Evolutionary conservation across 2,329 filamentous ascomycete genomes (phyloP).

Genomic region (Davidsoniella virescens): DNA sequence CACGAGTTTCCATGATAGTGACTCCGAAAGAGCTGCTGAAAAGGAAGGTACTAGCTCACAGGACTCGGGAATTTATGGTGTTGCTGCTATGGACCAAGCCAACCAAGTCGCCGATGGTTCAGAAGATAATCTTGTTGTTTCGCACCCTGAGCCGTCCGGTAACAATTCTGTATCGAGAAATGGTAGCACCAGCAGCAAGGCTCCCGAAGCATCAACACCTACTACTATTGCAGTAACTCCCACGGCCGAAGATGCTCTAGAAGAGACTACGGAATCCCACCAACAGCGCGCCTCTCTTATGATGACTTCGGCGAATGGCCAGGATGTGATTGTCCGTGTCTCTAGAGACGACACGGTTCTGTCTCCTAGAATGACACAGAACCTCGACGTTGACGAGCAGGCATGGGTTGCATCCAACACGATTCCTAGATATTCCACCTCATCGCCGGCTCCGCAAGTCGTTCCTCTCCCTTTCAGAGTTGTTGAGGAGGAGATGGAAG

Average conservation of each 20-base stretch:
- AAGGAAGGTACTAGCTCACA: constrained; percentile 4
- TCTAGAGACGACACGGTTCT: constrained; percentile 31
- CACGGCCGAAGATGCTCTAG: background rate
- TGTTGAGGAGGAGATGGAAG: constrained; percentile 25
- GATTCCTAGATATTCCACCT: constrained; percentile 17
- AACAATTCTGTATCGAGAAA: background rate
- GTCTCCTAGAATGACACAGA: constrained; percentile 13
- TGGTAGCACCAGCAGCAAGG: background rate
- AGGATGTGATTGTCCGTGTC: constrained; percentile 36
- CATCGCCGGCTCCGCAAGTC: constrained; percentile 34
- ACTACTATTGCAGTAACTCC: no score
- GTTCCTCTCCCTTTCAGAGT: constrained; percentile 51
- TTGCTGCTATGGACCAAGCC: background rate
- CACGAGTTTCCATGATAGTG: constrained; percentile 1
- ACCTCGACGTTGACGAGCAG: constrained; percentile 11
- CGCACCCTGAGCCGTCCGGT: background rate
- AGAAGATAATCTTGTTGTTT: constrained; percentile 3
- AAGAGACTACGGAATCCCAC: background rate
- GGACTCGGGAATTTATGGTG: constrained; percentile 8
- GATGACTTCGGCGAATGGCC: constrained; percentile 25
- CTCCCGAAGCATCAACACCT: background rate
- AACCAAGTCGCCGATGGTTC: background rate
- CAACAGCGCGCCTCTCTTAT: constrained; percentile 20
- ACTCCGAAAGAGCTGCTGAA: background rate
- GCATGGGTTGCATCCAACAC: constrained; percentile 3